Percentiles rank a stretch among this genome's conserved stretches.
phyloP scores from a whole-genome alignment of 225 moss, liverwort and hornwort species.

The Bryum argenteum region DNA sequence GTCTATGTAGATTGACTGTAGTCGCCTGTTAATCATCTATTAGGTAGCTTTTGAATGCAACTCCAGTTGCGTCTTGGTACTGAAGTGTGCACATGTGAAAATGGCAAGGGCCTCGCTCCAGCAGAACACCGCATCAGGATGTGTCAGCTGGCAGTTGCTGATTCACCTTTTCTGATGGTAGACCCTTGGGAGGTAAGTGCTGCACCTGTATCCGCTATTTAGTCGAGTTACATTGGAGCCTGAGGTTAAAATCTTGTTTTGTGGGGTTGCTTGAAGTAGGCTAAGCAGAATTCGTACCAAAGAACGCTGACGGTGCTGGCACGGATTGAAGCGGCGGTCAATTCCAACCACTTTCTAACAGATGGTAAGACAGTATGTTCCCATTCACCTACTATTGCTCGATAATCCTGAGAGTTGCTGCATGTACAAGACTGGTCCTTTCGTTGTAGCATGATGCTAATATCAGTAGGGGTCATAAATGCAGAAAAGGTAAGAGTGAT shows the following conservation, averaged over 20 bases:
- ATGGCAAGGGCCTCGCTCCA: conserved; percentile 76
- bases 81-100: conserved; percentile 40
- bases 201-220: not conserved
- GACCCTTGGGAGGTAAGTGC: conserved; percentile 88
- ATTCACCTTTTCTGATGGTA: conserved; percentile 85
- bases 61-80: conserved; percentile 11
- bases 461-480: conserved; percentile 4
- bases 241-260: conserved; percentile 8
- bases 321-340: conserved; percentile 72
- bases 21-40: not conserved
- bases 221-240: not conserved
- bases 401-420: not conserved
- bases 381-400: not conserved
- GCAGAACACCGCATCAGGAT: conserved; percentile 78
- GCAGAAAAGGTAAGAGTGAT: conserved; percentile 82
- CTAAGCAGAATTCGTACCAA: conserved; percentile 81
- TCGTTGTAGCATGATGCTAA: not conserved
- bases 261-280: conserved; percentile 80
- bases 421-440: conserved; percentile 1
- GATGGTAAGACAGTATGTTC: conserved; percentile 66
- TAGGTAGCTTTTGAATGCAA: conserved; percentile 20
- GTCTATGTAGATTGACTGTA: not conserved
- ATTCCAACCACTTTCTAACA: conserved; percentile 56
- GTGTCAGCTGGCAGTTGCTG: conserved; percentile 78
- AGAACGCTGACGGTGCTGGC: conserved; percentile 68